Evolutionary conservation across 148 eudicot genomes (phyloP).

Genomic region (Arctostaphylos glauca): DNA sequence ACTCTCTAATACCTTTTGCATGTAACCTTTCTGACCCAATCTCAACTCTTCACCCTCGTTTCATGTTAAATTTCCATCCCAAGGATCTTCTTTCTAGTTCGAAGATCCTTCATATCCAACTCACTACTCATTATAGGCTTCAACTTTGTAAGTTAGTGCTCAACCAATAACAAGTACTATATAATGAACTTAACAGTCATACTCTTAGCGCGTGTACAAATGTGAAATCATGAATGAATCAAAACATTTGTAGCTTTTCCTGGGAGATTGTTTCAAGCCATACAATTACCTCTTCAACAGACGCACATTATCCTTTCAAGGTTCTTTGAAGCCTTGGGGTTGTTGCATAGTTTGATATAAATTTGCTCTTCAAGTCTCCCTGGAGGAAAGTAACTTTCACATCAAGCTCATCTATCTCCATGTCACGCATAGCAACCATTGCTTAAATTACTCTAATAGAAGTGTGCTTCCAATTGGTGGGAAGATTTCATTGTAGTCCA

Average conservation of each 20-base stretch:
- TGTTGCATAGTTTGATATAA: not conserved
- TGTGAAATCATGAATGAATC: not conserved
- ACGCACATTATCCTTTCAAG: not conserved
- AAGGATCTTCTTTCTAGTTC: too few species aligned
- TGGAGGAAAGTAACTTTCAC: not conserved
- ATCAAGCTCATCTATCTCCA: not conserved
- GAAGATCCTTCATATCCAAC: too few species aligned
- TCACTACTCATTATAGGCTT: too few species aligned
- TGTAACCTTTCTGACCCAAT: too few species aligned
- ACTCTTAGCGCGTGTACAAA: not conserved
- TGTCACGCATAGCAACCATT: not conserved
- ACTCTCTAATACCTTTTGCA: too few species aligned
- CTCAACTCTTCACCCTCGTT: too few species aligned
- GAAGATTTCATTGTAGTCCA: not conserved
- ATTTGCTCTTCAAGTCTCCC: not conserved
- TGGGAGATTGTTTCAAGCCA: not conserved
- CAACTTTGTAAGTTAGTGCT: too few species aligned
- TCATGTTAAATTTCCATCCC: too few species aligned
- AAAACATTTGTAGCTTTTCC: not conserved
- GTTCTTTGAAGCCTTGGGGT: not conserved
- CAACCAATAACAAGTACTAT: too few species aligned
- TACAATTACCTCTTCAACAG: not conserved
- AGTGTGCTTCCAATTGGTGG: not conserved
- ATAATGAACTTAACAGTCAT: not conserved
- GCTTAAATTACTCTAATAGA: not conserved